Conservation (phyloP, 768 basidiomycete species). For the Termitomyces sp. region DNA sequence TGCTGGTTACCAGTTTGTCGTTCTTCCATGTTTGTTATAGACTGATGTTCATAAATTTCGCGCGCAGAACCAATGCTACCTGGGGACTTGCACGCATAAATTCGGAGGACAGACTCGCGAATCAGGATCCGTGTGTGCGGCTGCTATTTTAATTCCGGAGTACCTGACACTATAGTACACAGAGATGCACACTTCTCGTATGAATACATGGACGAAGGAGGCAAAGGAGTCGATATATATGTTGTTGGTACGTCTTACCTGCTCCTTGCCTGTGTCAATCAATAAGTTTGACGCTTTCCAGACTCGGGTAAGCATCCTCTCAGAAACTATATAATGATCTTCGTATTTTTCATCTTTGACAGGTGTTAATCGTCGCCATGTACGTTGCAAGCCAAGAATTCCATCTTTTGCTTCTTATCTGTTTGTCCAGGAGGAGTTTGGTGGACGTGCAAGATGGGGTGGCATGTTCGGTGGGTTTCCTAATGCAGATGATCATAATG, state of each 20-base stretch:
- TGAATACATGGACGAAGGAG: neutral
- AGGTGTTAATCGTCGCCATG: neutral
- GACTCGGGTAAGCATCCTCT: neutral
- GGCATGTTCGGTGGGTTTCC: neutral
- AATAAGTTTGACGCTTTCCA: neutral
- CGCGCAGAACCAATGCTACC: neutral
- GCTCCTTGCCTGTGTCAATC: too few relatives aligned
- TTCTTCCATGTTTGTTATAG: neutral
- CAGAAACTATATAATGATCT: too few relatives aligned
- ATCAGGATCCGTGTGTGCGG: neutral
- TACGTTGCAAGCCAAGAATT: too few relatives aligned
- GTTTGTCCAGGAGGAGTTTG: neutral
- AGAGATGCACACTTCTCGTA: neutral
- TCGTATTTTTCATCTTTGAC: too few relatives aligned
- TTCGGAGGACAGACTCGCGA: neutral
- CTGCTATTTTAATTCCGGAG: neutral
- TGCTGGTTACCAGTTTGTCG: neutral
- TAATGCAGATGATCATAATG: neutral
- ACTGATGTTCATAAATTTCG: neutral
- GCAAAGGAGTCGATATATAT: neutral
- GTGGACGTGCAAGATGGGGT: neutral
- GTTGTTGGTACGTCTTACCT: neutral
- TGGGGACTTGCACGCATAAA: neutral
- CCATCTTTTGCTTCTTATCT: neutral
- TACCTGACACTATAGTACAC: neutral